Evolutionary conservation across 257 asterid genomes (phyloP), one percentile per base, ranked within the genome.

Genomic region (Osmanthus fragrans): DNA sequence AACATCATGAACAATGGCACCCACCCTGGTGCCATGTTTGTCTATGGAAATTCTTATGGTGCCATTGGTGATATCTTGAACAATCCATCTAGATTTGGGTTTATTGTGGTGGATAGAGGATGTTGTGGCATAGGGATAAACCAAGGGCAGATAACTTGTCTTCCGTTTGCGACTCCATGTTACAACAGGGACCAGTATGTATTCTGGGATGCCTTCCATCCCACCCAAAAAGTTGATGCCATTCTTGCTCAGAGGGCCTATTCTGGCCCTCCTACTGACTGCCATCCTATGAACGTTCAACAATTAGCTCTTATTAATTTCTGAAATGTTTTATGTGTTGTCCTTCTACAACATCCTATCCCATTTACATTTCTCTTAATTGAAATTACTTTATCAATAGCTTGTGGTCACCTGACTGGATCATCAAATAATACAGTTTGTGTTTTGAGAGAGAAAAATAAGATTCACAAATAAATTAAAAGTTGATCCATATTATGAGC

Each of bases 191-290:
- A 79, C 11, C 82, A 87, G 72, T 94, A 89, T 30, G 84, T 94
- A 4, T 94, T 92, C 39, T 94, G 98, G 98, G 98, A 94, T 81
- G 97, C 97, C 0, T 90, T 91, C 68, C 98, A 94, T 81, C 94
- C 98, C 0, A 92, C 97, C 0, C 94, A 92, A 75, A 88, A 85
- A 0, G 96, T 90, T 5, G 82, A 87, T 70, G 90, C 93, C 0
- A 80, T 92, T 3, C 88, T 89, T 21, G 97, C 97, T 6, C 85
- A 86, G 23, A 85, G 96, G 87, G 96, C 94, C 11, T 92, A 85
- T 30, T 77, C 91, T 11, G 97, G 97, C 0, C 80, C 97, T 6
- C 85, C 94, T 0, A 79, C 92, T 0, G 96, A 92, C 72, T 67
- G 72, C 39, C 58, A 91, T 73, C 98, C 98, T 0, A 84, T 94